Evolutionary conservation across 352 stramenopile species (phyloP).

Genomic region (Pilasporangium apinafurcum): DNA sequence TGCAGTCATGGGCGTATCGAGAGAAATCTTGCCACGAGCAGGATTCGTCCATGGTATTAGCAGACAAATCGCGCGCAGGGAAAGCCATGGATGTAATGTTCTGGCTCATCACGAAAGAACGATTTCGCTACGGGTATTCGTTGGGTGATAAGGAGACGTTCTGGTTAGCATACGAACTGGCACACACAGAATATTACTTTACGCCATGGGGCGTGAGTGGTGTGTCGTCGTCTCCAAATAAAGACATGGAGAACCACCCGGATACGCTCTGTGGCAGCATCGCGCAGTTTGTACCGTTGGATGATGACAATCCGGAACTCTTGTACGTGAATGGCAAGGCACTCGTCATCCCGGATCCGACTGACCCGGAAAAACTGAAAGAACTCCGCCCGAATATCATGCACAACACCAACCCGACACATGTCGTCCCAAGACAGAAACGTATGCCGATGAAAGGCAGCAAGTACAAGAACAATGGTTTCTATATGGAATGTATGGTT

Average conservation of each 20-base stretch:
- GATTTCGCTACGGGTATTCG: constrained; percentile 24
- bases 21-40: constrained; percentile 47
- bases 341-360: constrained; percentile 36
- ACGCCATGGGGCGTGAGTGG: constrained; percentile 43
- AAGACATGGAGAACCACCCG: constrained; percentile 39
- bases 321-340: constrained; percentile 53
- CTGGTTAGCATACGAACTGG: constrained; percentile 54
- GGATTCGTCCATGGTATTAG: constrained; percentile 47
- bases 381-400: constrained; percentile 18
- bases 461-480: too few relatives aligned
- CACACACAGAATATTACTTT: constrained; percentile 42
- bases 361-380: constrained; percentile 18
- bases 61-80: constrained; percentile 19
- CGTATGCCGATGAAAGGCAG: constrained; percentile 19
- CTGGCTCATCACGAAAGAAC: constrained; percentile 24
- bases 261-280: constrained; percentile 50
- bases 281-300: constrained; percentile 38
- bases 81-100: constrained; percentile 29
- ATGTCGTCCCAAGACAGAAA: constrained; percentile 27
- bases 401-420: constrained; percentile 38
- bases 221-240: constrained; percentile 32
- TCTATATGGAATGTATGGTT: constrained; percentile 44
- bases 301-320: constrained; percentile 26
- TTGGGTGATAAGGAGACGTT: constrained; percentile 63
- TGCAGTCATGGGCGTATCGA: constrained; percentile 31